Conservation (phyloP, 2,329 filamentous ascomycete species). For the Alternaria ethzedia region DNA sequence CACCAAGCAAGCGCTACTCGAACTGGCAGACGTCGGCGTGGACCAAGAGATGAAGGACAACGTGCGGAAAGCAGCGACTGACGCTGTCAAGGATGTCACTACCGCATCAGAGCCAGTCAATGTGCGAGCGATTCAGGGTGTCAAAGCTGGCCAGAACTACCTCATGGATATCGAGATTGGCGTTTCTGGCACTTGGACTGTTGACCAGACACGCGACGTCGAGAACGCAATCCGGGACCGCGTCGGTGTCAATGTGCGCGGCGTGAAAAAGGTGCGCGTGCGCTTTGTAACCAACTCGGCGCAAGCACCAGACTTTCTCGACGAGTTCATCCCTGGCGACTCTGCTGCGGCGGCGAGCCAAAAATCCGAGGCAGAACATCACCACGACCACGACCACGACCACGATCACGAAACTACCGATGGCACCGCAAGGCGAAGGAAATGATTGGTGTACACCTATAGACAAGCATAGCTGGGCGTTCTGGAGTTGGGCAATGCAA, state of each 20-base stretch:
- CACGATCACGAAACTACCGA: slow-evolving; percentile 31
- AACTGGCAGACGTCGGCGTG: slow-evolving; percentile 89
- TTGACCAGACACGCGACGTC: slow-evolving; percentile 71
- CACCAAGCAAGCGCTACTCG: slow-evolving; percentile 79
- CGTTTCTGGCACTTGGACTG: slow-evolving; percentile 77
- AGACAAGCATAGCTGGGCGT: slow-evolving; percentile 32
- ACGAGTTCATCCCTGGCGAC: slow-evolving; percentile 65
- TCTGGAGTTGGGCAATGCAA: slow-evolving; percentile 27
- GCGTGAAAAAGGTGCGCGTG: slow-evolving; percentile 81
- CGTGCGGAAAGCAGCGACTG: slow-evolving; percentile 67
- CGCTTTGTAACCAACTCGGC: slow-evolving; percentile 78
- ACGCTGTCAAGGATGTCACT: slow-evolving; percentile 49
- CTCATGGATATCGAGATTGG: slow-evolving; percentile 87
- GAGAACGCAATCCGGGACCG: slow-evolving; percentile 76
- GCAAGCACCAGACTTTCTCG: slow-evolving; percentile 64
- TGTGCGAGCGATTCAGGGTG: slow-evolving; percentile 79
- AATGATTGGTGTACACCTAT: slow-evolving; percentile 24
- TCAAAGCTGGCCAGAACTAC: slow-evolving; percentile 97
- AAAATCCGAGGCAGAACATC: slow-evolving; percentile 39
- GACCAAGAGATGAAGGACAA: slow-evolving; percentile 81
- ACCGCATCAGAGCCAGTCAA: slow-evolving; percentile 65
- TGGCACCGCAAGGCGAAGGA: slow-evolving; percentile 27
- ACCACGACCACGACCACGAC: slow-evolving; percentile 34
- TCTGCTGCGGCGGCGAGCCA: slow-evolving; percentile 37
- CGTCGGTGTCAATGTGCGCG: slow-evolving; percentile 78